Evolutionary conservation across 768 basidiomycete genomes (phyloP).

Genomic region (Phanerochaete carnosa): DNA sequence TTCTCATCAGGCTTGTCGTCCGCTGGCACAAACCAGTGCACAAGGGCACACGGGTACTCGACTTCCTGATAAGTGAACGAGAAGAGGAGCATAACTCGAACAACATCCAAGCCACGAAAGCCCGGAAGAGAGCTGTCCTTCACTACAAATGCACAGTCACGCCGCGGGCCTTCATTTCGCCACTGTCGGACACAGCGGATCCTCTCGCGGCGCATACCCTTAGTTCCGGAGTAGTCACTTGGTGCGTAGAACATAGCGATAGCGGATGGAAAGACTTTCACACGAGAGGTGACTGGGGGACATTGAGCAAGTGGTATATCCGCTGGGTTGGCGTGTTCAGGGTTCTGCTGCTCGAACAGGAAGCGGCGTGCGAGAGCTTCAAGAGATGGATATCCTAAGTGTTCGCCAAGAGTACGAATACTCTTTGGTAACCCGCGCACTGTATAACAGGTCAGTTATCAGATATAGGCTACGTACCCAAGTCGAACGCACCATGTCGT

Average conservation of each 20-base stretch:
- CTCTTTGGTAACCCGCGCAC: not conserved
- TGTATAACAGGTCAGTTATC: not conserved
- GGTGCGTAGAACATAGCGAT: slow-evolving; percentile 22
- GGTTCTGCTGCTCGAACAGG: not conserved
- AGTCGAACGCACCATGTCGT: not conserved
- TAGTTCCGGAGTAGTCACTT: slow-evolving; percentile 19
- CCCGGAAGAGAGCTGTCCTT: slow-evolving; percentile 8
- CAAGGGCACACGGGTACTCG: slow-evolving; percentile 17
- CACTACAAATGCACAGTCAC: slow-evolving; percentile 17
- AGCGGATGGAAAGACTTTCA: slow-evolving; percentile 16
- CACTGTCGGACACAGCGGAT: slow-evolving; percentile 22
- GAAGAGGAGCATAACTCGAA: slow-evolving; percentile 18
- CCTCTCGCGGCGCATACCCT: slow-evolving; percentile 19
- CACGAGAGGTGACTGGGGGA: not conserved
- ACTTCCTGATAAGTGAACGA: slow-evolving; percentile 11
- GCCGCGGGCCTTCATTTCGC: slow-evolving; percentile 2
- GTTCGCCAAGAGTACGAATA: not conserved
- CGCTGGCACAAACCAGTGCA: slow-evolving; percentile 19
- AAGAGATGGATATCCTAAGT: not conserved
- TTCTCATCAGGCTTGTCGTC: slow-evolving; percentile 16
- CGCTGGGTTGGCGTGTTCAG: not conserved
- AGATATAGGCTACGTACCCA: not conserved
- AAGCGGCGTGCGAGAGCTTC: not conserved
- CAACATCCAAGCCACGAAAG: slow-evolving; percentile 20
- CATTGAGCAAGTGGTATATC: not conserved